phyloP scores from a whole-genome alignment of 2,329 filamentous ascomycete genomes.

The Orbilia blumenaviensis region DNA sequence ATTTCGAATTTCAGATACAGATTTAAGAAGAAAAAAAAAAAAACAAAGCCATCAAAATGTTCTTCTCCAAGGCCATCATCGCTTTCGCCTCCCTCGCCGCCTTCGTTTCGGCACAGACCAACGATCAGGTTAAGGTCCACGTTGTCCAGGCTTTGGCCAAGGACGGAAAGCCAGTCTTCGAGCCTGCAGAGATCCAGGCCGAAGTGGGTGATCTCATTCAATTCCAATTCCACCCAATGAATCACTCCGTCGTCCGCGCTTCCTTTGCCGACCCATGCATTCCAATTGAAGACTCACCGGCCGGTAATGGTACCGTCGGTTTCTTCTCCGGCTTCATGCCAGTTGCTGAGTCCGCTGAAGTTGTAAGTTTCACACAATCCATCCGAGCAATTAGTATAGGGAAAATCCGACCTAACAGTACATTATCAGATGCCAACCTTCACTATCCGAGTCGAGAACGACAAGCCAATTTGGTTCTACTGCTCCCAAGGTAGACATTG shows the following conservation, averaged over 20 bases:
- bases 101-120: conserved; percentile 57
- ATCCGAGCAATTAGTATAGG: background rate
- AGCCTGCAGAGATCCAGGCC: conserved; percentile 54
- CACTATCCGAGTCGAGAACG: conserved; percentile 74
- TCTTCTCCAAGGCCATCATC: conserved; percentile 56
- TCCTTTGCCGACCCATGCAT: conserved; percentile 76
- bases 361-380: conserved; percentile 63
- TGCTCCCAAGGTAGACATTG: conserved; percentile 80
- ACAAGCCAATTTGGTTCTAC: conserved; percentile 79
- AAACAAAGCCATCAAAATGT: conserved; percentile 58
- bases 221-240: conserved; percentile 61
- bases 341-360: conserved; percentile 66
- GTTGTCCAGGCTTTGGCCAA: conserved; percentile 62
- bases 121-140: conserved; percentile 57
- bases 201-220: conserved; percentile 55
- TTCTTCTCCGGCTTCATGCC: conserved; percentile 76
- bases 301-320: conserved; percentile 61
- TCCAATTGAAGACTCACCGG: conserved; percentile 64
- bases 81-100: conserved; percentile 56
- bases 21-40: background rate
- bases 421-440: conserved; percentile 65
- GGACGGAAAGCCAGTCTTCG: conserved; percentile 55
- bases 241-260: conserved; percentile 83
- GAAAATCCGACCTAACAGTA: conserved; percentile 35
- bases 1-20: conserved; percentile 8